Evolutionary conservation across 257 asterid genomes (phyloP).

Genomic region (Solanum etuberosum): DNA sequence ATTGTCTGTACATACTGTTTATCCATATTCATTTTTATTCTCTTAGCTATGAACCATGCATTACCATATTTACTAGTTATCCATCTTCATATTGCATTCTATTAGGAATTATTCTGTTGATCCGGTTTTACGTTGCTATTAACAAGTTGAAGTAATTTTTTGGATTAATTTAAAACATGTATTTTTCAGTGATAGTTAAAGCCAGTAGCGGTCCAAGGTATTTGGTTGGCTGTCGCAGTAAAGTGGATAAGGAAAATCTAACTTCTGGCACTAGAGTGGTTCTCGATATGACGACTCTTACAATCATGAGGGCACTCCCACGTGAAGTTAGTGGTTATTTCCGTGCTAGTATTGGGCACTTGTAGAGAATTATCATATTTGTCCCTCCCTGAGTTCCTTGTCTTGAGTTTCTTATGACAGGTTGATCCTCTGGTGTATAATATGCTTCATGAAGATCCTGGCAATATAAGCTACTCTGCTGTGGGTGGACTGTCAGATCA

Average conservation of each 20-base stretch:
- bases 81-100: not conserved
- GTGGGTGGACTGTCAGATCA: conserved; percentile 96
- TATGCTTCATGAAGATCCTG: conserved; percentile 99
- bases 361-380: not conserved
- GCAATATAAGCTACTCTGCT: conserved; percentile 89
- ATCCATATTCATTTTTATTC: not conserved
- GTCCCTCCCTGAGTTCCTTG: not conserved
- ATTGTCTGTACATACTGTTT: not conserved
- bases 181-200: conserved; percentile 21
- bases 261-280: conserved; percentile 93
- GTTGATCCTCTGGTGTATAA: conserved; percentile 91
- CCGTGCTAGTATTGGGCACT: not conserved
- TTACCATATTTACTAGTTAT: not conserved
- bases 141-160: not conserved
- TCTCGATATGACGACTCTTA: conserved; percentile 91
- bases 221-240: conserved; percentile 89
- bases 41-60: not conserved
- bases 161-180: not conserved
- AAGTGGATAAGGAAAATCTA: conserved; percentile 90
- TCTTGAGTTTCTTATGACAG: conserved; percentile 16
- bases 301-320: conserved; percentile 95
- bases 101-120: not conserved
- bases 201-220: conserved; percentile 27
- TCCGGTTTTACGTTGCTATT: not conserved
- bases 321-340: conserved; percentile 54